Conservation (phyloP, 768 basidiomycete species). For the Tricholoma sp. region DNA sequence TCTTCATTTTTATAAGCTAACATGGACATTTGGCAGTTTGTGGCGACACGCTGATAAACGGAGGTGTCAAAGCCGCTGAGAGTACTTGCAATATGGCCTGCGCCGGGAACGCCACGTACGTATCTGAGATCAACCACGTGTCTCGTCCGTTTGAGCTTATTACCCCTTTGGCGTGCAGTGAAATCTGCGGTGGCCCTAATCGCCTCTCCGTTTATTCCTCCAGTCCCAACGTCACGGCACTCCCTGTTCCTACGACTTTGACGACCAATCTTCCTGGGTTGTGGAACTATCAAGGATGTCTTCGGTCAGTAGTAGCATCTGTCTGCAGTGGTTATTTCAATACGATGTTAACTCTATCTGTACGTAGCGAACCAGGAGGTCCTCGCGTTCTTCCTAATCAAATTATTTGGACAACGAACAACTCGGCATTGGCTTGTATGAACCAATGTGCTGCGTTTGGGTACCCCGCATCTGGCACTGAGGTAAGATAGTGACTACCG, state of each 20-base stretch:
- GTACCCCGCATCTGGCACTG: slow-evolving; percentile 66
- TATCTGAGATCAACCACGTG: slow-evolving; percentile 6
- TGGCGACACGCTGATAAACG: slow-evolving; percentile 58
- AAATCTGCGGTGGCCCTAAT: slow-evolving; percentile 71
- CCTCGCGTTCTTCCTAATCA: slow-evolving; percentile 56
- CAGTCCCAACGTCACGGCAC: slow-evolving; percentile 41
- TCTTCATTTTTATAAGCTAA: neutral
- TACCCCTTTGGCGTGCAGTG: slow-evolving; percentile 24
- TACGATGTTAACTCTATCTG: neutral
- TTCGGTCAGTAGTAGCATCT: slow-evolving; percentile 38
- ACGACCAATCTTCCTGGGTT: slow-evolving; percentile 55
- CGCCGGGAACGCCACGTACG: slow-evolving; percentile 61
- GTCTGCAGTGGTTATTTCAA: neutral
- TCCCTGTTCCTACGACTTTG: slow-evolving; percentile 55
- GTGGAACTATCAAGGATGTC: slow-evolving; percentile 65
- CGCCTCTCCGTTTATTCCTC: slow-evolving; percentile 67
- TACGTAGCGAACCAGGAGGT: slow-evolving; percentile 41
- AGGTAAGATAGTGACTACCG: slow-evolving; percentile 23
- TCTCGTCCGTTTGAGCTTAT: slow-evolving; percentile 1
- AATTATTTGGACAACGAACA: slow-evolving; percentile 54
- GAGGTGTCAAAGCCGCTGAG: slow-evolving; percentile 46
- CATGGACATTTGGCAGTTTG: slow-evolving; percentile 44
- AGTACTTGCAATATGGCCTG: slow-evolving; percentile 71
- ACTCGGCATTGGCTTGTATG: slow-evolving; percentile 60
- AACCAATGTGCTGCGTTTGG: slow-evolving; percentile 67